Evolutionary conservation across 108 stramenopile species (phyloP), one percentile per base, ranked within the genome.

Genomic region (Nannochloropsis salina): DNA sequence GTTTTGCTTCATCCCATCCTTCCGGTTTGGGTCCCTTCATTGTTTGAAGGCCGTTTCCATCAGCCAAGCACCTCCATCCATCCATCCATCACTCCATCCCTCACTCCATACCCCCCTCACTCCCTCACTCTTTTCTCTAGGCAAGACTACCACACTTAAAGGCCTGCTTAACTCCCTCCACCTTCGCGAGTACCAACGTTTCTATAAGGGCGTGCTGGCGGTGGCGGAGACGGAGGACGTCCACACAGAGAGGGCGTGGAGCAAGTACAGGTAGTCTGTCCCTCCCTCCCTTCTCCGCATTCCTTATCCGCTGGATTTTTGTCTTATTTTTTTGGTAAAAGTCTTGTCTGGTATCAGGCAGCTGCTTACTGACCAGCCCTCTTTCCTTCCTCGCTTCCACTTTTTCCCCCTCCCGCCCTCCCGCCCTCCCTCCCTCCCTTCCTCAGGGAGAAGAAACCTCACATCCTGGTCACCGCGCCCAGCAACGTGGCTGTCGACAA

Each of bases 401-500:
- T 9, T 12, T 12, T 12, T 12, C 47, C 11, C 47, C 47, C 12
- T 12, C 11, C 47, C 47, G 9, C 47, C 47, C 11, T 51, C 47
- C 47, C 11, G 11, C 47, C 47, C 12, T 12, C 47, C 12, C 47
- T 9, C 47, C 12, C 47, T 12, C 12, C 47, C 12, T 51, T 12
- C 47, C 61, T 20, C 61, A 74, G 61, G 61, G 42, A 31, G 18
- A 20, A 31, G 18, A 85, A 85, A 42, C 89, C 89, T 41, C 89
- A 89, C 83, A 86, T 94, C 89, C 91, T 99, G 42, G 96, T 99
- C 10, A 94, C 94, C 84, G 98, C 99, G 9, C 99, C 98, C 1
- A 95, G 94, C 79, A 99, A 99, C 90, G 95, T 95, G 9, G 99
- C 97, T 4, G 97, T 99, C 12, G 99, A 99, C 91, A 97, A 98